A percentile compares a stretch with the other conserved stretches of the same genome.
phyloP scores from a whole-genome alignment of 2,329 filamentous ascomycete species.

The Diplodia corticola region DNA sequence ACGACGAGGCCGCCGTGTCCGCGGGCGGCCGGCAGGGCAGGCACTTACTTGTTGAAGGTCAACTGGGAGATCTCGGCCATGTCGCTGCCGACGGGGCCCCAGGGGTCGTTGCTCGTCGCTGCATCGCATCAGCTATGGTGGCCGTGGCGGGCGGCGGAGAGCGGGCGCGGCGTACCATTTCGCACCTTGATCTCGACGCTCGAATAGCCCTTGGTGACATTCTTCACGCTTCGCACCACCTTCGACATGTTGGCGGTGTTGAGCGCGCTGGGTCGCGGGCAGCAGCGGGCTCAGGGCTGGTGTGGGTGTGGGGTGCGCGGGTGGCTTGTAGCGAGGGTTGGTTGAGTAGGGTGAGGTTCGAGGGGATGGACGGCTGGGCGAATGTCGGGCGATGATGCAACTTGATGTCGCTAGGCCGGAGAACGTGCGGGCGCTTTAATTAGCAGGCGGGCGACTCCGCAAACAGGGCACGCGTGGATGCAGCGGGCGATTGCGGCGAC shows the following conservation, averaged over 20 bases:
- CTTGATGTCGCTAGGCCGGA: constrained; percentile 19
- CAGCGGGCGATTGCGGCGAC: background rate
- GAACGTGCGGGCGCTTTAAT: constrained; percentile 21
- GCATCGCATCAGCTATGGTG: constrained; percentile 30
- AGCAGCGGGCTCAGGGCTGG: background rate
- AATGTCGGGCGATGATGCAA: constrained; percentile 31
- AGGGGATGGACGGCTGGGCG: constrained; percentile 26
- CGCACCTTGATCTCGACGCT: constrained; percentile 91
- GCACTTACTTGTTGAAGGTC: constrained; percentile 90
- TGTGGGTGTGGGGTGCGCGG: background rate
- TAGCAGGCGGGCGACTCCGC: constrained; percentile 18
- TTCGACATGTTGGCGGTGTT: constrained; percentile 72
- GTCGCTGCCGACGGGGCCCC: constrained; percentile 95
- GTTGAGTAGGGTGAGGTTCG: constrained; percentile 21
- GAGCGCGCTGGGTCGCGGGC: constrained; percentile 11
- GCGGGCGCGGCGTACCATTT: constrained; percentile 32
- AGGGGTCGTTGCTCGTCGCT: constrained; percentile 99
- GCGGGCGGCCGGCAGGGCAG: background rate
- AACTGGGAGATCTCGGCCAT: constrained; percentile 98
- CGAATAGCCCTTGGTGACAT: constrained; percentile 99
- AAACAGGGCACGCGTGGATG: constrained; percentile 4
- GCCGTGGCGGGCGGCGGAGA: background rate
- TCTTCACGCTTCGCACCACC: constrained; percentile 96
- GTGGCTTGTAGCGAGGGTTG: constrained; percentile 1
- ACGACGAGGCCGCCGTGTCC: background rate